phyloP scores from a whole-genome alignment of 768 basidiomycete genomes.

The Infundibulicybe gibba region DNA sequence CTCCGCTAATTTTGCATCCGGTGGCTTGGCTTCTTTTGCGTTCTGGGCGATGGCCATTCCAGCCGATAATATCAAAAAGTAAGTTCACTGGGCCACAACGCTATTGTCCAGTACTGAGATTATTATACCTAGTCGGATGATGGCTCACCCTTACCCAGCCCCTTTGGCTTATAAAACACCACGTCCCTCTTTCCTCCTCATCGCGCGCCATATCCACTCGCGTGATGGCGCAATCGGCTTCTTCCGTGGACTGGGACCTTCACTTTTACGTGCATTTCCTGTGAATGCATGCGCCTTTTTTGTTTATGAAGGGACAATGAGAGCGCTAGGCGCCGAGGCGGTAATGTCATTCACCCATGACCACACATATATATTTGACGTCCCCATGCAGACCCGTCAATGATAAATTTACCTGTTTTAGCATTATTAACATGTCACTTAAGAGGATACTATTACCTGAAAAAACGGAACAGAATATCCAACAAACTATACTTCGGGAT shows the following conservation, averaged over 20 bases:
- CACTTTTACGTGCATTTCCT: slow-evolving; percentile 71
- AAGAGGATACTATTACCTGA: no score
- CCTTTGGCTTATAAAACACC: slow-evolving; percentile 16
- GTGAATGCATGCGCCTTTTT: slow-evolving; percentile 76
- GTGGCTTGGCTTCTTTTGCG: slow-evolving; percentile 57
- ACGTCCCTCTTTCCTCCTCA: slow-evolving; percentile 44
- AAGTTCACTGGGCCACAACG: slow-evolving; percentile 1
- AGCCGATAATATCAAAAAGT: slow-evolving; percentile 85
- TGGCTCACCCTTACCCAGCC: slow-evolving; percentile 45
- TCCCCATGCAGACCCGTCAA: slow-evolving; percentile 36
- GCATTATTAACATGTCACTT: no score
- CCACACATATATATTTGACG: no score
- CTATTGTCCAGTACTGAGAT: slow-evolving; percentile 8
- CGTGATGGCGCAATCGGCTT: slow-evolving; percentile 54
- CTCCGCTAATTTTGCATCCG: slow-evolving; percentile 60
- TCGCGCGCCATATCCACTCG: slow-evolving; percentile 49
- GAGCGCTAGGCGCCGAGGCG: slow-evolving; percentile 62
- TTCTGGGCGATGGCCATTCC: slow-evolving; percentile 73
- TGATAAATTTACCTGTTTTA: slow-evolving; percentile 15
- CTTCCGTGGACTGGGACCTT: slow-evolving; percentile 65
- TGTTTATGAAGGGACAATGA: slow-evolving; percentile 76
- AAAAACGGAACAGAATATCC: no score
- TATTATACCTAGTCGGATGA: slow-evolving; percentile 50
- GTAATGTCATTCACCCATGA: slow-evolving; percentile 20
- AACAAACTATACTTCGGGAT: no score